Evolutionary conservation across 2,329 filamentous ascomycete genomes (phyloP), one percentile per base, ranked within the genome.

Genomic region (Akanthomyces dipterigenus): DNA sequence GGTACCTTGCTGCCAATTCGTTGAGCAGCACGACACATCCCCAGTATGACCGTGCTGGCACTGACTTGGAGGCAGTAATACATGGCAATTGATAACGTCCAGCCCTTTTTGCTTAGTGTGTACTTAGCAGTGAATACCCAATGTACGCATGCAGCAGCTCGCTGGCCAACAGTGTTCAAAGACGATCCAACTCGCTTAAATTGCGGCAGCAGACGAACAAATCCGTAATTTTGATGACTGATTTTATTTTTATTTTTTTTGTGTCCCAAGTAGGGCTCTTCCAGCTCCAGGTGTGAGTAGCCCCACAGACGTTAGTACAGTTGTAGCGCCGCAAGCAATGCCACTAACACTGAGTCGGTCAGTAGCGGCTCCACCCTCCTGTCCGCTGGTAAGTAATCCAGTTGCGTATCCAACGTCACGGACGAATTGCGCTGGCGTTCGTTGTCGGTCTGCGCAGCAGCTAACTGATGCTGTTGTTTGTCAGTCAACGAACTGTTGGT

Each of bases 231-330:
- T 53, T 60, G 45, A 28, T 40, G 24, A 5, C 50, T 43, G 24
- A 55, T 53, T 53, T 50, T 48, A 28, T 26, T 22, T 31, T 22
- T 38, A 46, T 16, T 26, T 38, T 60, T 60, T 60, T 60, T 60
- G 58, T 60, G 58, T 60, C 58, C 61, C 18, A 53, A 54, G 46
- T 58, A 58, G 61, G 46, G 61, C 61, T 57, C 61, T 20, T n/a
- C 11, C 20, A 12, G 26, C 36, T 42, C 46, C 12, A n/a, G 16
- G 40, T 55, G 53, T 55, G 53, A 45, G 53, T 51, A n/a, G 46
- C 45, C 42, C 54, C 43, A 45, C 11, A 28, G 1, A 9, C 36
- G 56, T 51, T 60, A 60, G 56, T 60, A 48, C 34, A 24, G 43
- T 51, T 43, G 56, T 48, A 5, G 46, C 9, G 22, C 45, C 16